Conservation (phyloP, 192 early-diverging fungal species). For the Backusella mclennaniae region DNA sequence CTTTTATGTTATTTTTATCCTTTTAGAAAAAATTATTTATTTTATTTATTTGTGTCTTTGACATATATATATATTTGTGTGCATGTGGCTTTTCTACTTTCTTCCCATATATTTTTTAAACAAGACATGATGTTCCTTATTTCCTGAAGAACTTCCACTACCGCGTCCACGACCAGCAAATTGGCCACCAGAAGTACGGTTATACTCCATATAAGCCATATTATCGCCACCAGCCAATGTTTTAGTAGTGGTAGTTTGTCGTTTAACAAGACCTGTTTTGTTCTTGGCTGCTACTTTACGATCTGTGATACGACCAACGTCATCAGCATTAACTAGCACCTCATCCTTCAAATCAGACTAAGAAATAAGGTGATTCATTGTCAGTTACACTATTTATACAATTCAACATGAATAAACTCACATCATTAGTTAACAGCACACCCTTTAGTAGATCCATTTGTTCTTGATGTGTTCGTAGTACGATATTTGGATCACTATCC, state of each 20-base stretch:
- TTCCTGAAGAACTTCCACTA: constrained; percentile 34
- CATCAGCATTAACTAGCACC: constrained; percentile 45
- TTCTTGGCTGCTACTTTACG: constrained; percentile 36
- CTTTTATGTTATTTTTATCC: not conserved
- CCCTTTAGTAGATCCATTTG: constrained; percentile 86
- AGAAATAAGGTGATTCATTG: constrained; percentile 34
- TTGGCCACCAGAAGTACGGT: constrained; percentile 32
- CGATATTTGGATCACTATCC: constrained; percentile 73
- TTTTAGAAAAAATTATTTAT: not conserved
- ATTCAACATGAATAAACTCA: constrained; percentile 38
- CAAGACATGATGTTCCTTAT: constrained; percentile 58
- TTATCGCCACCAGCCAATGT: constrained; percentile 85
- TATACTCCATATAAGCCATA: constrained; percentile 91
- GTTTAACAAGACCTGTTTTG: constrained; percentile 39
- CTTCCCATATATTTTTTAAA: constrained; percentile 65
- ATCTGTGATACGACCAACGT: constrained; percentile 46
- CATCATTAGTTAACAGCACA: constrained; percentile 75
- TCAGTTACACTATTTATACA: not conserved
- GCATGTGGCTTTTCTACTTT: constrained; percentile 29
- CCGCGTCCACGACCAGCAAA: constrained; percentile 33
- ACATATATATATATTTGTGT: not conserved
- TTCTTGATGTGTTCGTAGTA: constrained; percentile 66
- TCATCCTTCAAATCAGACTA: constrained; percentile 63
- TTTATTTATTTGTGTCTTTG: not conserved
- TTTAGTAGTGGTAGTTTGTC: constrained; percentile 67